Evolutionary conservation across 148 eudicot genomes (phyloP), one percentile per base, ranked within the genome.

Genomic region (Salicornia ramosissima): DNA sequence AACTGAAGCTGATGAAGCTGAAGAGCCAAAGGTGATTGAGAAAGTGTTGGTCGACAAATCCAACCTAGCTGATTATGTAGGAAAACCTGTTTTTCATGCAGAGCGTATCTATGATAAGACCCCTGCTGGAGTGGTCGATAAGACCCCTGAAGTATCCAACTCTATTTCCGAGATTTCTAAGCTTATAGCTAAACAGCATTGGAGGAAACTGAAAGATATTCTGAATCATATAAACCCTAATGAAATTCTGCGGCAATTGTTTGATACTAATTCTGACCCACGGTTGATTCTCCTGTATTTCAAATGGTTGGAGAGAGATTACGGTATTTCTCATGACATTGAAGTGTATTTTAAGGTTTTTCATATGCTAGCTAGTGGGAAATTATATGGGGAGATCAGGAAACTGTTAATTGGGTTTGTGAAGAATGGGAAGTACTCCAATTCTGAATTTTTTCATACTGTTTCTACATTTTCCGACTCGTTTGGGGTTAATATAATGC

Each of bases 21-120:
- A 77, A 36, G 80, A 71, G 56, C 59, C 69, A 39, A 77, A 76
- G 70, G 61, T 73, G 34, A 73, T 77, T 15, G 89, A 85, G 67
- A 88, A 87, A 76, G 88, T 91, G 61, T 46, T 82, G 73, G 87
- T 94, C 55, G 90, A 94, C 65, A 71, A 80, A 56, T 67, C 87
- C 49, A 94, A 87, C 77, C 82, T 94, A 12, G 74, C 92, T 49
- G 92, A 91, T 82, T 94, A 75, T 77, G 99, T 94, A 51, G 99
- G 99, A 54, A 94, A 94, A 74, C 99, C 99, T 34, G 93, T 94
- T 74, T 94, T 94, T 83, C 99, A 87, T 74, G 99, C 96, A 10
- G 99, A 94, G 73, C 96, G 99, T 69, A 87, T 94, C 72, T 91
- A 91, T 62, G 99, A 91, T 47, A 80, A 72, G 61, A 89, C 99